Evolutionary conservation across 192 early-diverging fungal species (phyloP).

Genomic region (Oehlia diaphana): DNA sequence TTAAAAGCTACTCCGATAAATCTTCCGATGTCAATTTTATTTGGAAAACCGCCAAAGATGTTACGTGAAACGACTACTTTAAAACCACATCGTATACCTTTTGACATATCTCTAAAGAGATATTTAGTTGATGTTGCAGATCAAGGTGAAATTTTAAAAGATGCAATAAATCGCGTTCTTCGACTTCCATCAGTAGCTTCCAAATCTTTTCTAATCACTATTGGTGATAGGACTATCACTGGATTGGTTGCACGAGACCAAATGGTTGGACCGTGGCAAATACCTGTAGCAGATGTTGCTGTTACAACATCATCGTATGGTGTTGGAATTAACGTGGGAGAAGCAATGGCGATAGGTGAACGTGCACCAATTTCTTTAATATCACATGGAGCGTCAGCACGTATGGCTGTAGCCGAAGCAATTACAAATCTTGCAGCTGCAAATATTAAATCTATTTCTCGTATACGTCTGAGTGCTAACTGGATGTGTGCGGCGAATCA

Average conservation of each 20-base stretch:
- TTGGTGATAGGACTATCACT: conserved; percentile 95
- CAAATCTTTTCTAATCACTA: conserved; percentile 97
- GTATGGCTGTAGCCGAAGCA: conserved; percentile 97
- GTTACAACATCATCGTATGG: conserved; percentile 83
- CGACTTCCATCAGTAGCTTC: conserved; percentile 85
- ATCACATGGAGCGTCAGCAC: conserved; percentile 83
- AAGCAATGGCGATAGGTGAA: conserved; percentile 99
- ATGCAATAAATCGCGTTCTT: conserved; percentile 77
- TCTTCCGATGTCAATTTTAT: conserved; percentile 92
- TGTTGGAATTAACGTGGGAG: conserved; percentile 70
- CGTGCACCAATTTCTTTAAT: conserved; percentile 85
- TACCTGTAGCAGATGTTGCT: conserved; percentile 96
- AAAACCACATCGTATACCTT: conserved; percentile 45
- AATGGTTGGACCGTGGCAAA: conserved; percentile 99
- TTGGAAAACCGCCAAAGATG: conserved; percentile 98
- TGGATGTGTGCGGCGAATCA: conserved; percentile 98
- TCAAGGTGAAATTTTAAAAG: conserved; percentile 46
- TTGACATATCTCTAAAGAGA: conserved; percentile 61
- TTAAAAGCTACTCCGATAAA: conserved; percentile 73
- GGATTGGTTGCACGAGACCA: conserved; percentile 96
- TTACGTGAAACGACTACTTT: conserved; percentile 69
- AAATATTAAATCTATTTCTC: conserved; percentile 66
- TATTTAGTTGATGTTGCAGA: conserved; percentile 54
- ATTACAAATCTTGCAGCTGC: conserved; percentile 92
- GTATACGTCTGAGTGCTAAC: conserved; percentile 90